These are phyloP conservation scores for Mariannaea sp. DNA, from an alignment of 2,329 filamentous ascomycete genomes.

Conservation along the genomic window DNA sequence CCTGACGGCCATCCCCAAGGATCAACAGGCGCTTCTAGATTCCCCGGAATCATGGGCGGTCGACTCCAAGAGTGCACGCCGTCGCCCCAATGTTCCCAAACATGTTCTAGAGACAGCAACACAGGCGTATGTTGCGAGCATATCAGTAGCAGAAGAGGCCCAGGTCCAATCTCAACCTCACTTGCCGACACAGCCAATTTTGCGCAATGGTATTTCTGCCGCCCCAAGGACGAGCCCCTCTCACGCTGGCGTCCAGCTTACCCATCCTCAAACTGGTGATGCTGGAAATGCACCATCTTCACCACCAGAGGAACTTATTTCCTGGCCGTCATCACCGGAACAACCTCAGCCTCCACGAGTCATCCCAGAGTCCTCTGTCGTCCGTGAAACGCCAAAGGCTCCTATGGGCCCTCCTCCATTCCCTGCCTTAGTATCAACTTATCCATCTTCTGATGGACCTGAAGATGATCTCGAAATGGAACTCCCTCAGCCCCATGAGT, in stretches of 20 bases:
- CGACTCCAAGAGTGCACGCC: conserved; percentile 30
- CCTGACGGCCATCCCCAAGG: conserved; percentile 42
- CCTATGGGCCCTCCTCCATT: conserved; percentile 18
- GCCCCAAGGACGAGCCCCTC: neutral
- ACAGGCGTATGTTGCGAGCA: conserved; percentile 29
- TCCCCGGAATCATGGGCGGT: conserved; percentile 45
- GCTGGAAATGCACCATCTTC: neutral
- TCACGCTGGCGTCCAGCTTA: neutral
- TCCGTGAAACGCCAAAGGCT: conserved; percentile 35
- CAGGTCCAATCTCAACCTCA: conserved; percentile 2
- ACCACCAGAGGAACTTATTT: neutral
- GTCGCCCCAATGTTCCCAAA: conserved; percentile 42
- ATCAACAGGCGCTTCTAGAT: conserved; percentile 47
- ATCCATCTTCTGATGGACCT: conserved; percentile 28
- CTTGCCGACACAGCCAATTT: conserved; percentile 17
- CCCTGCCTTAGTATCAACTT: conserved; percentile 15
- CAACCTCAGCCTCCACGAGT: conserved; percentile 10
- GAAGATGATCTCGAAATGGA: conserved; percentile 47
- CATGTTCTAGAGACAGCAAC: conserved; percentile 43
- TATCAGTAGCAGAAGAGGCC: neutral
- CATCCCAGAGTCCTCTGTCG: conserved; percentile 28
- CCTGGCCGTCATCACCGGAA: conserved; percentile 20
- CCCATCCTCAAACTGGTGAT: conserved; percentile 3
- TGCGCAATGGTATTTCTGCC: neutral
- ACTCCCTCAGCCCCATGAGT: conserved; percentile 38